Evolutionary conservation across 2,329 filamentous ascomycete genomes (phyloP).

Genomic region (Cladosporium sp.): DNA sequence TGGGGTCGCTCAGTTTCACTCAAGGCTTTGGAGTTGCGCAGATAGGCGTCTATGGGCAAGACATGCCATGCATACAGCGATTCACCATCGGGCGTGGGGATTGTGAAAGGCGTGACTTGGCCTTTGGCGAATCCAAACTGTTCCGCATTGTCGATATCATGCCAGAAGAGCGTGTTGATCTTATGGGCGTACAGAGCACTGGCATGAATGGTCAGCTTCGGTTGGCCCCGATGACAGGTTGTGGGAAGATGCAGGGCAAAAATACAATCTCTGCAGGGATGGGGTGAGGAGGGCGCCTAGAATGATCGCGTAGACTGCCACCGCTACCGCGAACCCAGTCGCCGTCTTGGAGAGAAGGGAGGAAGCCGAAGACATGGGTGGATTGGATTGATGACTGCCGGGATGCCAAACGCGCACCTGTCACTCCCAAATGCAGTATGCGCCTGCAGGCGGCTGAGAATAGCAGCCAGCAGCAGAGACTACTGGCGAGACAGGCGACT

Average conservation of each 20-base stretch:
- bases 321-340: slow-evolving; percentile 17
- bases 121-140: slow-evolving; percentile 83
- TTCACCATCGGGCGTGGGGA: slow-evolving; percentile 71
- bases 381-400: background rate
- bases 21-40: slow-evolving; percentile 63
- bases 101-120: slow-evolving; percentile 81
- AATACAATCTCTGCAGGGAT: slow-evolving; percentile 76
- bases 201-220: background rate
- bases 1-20: slow-evolving; percentile 43
- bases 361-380: slow-evolving; percentile 1
- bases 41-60: slow-evolving; percentile 72
- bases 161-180: slow-evolving; percentile 66
- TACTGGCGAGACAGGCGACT: no score
- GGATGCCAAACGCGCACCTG: no score
- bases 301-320: slow-evolving; percentile 25
- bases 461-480: background rate
- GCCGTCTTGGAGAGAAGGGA: slow-evolving; percentile 5
- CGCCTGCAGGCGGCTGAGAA: background rate
- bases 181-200: slow-evolving; percentile 84
- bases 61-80: slow-evolving; percentile 88
- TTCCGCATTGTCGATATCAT: slow-evolving; percentile 71
- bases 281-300: slow-evolving; percentile 51
- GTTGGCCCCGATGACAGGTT: background rate
- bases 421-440: no score
- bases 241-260: slow-evolving; percentile 11